These are phyloP conservation scores for Cladosporium austrohemisphaericum DNA, from an alignment of 2,329 filamentous ascomycete species.

Conservation along the genomic window DNA sequence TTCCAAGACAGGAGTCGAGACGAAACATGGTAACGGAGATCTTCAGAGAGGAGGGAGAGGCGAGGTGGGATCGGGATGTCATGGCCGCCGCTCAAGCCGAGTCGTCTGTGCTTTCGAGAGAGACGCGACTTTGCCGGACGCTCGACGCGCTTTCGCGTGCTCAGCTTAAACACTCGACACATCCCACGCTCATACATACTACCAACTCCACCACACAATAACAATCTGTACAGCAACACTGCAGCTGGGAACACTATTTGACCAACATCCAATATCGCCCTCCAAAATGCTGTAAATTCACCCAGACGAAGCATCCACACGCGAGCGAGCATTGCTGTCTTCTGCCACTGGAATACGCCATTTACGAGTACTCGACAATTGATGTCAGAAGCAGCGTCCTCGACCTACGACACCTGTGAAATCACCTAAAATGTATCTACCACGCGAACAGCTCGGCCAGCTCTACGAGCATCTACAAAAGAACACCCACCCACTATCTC, in stretches of 20 bases:
- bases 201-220: neutral
- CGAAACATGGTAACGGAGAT: too few species aligned
- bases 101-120: too few species aligned
- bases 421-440: slow-evolving; percentile 74
- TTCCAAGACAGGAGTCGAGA: too few species aligned
- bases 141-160: neutral
- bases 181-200: too few species aligned
- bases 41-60: too few species aligned
- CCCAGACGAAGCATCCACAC: slow-evolving; percentile 1
- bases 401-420: neutral
- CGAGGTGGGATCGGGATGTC: too few species aligned
- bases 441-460: slow-evolving; percentile 80
- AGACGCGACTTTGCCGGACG: too few species aligned
- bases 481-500: slow-evolving; percentile 82
- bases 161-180: too few species aligned
- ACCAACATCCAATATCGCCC: too few species aligned
- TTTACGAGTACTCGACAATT: neutral
- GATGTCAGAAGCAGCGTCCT: neutral
- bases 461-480: slow-evolving; percentile 86
- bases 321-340: neutral
- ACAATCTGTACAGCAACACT: neutral
- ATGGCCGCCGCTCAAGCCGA: too few species aligned
- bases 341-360: neutral
- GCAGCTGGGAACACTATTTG: too few species aligned
- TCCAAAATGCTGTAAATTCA: slow-evolving; percentile 1